These are phyloP conservation scores for Pontederia paniculata DNA, from an alignment of 176 grass and related monocot species.

Conservation along the genomic window DNA sequence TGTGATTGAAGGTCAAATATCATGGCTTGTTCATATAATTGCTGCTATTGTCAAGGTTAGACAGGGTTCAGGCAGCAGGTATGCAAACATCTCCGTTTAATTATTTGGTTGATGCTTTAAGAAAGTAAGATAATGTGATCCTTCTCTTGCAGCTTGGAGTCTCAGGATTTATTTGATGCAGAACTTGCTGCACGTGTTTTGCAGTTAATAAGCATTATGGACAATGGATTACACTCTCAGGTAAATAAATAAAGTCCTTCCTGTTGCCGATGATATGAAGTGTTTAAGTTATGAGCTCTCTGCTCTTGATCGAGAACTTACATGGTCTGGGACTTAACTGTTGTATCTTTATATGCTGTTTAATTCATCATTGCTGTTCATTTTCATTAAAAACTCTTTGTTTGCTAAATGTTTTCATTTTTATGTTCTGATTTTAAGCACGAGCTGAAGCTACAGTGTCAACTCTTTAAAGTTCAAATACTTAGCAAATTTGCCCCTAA, in stretches of 20 bases:
- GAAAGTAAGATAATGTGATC: conserved; percentile 30
- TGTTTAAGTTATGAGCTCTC: no score
- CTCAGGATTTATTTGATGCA: conserved; percentile 91
- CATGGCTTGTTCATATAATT: conserved; percentile 98
- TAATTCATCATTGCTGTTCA: no score
- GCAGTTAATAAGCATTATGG: conserved; percentile 86
- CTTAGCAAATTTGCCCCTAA: no score
- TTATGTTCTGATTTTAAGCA: no score
- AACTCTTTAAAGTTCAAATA: no score
- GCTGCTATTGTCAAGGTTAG: conserved; percentile 88
- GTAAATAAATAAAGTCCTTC: conserved; percentile 29
- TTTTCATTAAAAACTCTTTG: no score
- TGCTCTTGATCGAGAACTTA: no score
- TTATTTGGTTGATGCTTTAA: conserved; percentile 23
- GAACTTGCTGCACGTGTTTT: conserved; percentile 90
- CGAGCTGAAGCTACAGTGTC: no score
- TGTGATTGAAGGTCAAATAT: conserved; percentile 95
- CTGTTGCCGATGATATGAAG: no score
- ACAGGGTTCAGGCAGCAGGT: conserved; percentile 71
- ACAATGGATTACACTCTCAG: conserved; percentile 68
- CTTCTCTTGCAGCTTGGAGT: conserved; percentile 66
- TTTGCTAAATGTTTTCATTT: no score
- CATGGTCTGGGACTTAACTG: no score
- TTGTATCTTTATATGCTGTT: no score
- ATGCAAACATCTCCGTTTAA: conserved; percentile 31